Evolutionary conservation across 1,284 basidiomycete genomes (phyloP), one percentile per base, ranked within the genome.

Genomic region (Moesziomyces parantarcticus): DNA sequence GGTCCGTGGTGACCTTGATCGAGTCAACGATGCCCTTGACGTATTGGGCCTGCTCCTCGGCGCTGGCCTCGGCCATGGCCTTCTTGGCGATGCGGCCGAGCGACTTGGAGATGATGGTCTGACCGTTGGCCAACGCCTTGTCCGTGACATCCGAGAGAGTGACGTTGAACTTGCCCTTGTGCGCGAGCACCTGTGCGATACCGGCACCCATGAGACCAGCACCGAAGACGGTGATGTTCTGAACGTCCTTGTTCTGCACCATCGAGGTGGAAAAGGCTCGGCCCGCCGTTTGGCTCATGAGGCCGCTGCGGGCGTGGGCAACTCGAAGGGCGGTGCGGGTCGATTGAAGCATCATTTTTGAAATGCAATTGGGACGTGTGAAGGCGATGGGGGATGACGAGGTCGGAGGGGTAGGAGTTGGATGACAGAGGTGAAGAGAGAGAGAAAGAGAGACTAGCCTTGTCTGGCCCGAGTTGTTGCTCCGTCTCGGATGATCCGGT

Each of bases 71-170:
- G 50, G 84, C 83, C 66, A 83, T 76, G 62, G 86, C 86, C 79
- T 88, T 88, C 68, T 82, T 82, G 7, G 86, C 87, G 57, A 88
- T 85, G 34, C 88, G 85, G 1, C 82, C 77, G 22, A 88, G 83
- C 11, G 87, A 88, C 75, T 87, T 88, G 64, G 83, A 76, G 76
- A 89, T 89, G 83, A 88, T 88, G 46, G 77, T 83, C 44, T 86
- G 79, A 25, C 87, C 87, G 76, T 88, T 88, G 53, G 83, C 78
- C 21, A 86, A 69, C 18, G 85, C 87, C 84, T 81, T 75, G 51
- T 80, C 72, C 9, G 78, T 80, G 20, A 83, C 77, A 64, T 85
- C 84, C 40, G 84, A 80, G 34, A 85, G 82, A 4, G 81, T 83
- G n/a, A 85, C 85, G 58, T 84, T 81, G 76, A 78, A 80, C 58